These are phyloP conservation scores for Fusarium nurragi DNA, from an alignment of 2,329 filamentous ascomycete genomes.

Conservation along the genomic window DNA sequence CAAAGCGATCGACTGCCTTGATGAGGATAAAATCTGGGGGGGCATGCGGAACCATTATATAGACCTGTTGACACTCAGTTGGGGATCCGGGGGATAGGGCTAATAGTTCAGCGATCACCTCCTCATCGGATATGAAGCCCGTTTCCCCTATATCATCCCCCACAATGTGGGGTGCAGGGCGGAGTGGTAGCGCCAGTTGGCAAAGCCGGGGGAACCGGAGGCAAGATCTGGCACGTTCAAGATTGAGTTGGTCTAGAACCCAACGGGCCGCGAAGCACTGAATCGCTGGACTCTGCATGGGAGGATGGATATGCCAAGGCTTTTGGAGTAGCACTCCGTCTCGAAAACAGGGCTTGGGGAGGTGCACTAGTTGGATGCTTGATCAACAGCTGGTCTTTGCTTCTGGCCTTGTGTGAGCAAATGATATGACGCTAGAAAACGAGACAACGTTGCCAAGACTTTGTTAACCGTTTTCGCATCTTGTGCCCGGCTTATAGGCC, in stretches of 20 bases:
- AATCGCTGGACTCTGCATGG: background rate
- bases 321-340: conserved; percentile 7
- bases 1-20: conserved; percentile 34
- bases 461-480: background rate
- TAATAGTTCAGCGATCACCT: background rate
- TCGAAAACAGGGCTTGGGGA: background rate
- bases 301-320: background rate
- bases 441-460: background rate
- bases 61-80: background rate
- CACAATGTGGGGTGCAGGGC: conserved; percentile 31
- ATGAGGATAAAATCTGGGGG: background rate
- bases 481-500: background rate
- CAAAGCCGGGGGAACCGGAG: too few species aligned
- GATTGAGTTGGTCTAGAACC: conserved; percentile 34
- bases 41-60: conserved; percentile 18
- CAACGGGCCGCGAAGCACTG: background rate
- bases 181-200: too few species aligned
- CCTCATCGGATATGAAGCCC: conserved; percentile 7
- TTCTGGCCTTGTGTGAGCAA: background rate
- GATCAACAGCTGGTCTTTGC: conserved; percentile 12
- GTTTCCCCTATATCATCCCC: conserved; percentile 12
- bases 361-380: background rate
- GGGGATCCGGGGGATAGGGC: conserved; percentile 7
- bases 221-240: conserved; percentile 18
- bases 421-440: conserved; percentile 20